phyloP scores from a whole-genome alignment of 1,139 yeast species.

The Pichia sp. region DNA sequence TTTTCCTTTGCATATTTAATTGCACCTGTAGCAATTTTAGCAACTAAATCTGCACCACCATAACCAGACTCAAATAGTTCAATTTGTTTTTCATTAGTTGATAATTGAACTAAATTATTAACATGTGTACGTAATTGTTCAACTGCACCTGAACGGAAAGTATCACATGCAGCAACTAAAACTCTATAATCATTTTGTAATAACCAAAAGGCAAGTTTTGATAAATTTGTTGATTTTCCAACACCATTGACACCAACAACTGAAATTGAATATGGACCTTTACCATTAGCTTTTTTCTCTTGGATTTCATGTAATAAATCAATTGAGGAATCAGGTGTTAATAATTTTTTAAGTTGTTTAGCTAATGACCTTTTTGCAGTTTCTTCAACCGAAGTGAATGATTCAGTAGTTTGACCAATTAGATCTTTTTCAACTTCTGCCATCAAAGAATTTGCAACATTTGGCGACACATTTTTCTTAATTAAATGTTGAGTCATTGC shows the following conservation, averaged over 20 bases:
- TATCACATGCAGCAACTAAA: conserved; percentile 93
- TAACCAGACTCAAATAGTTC: conserved; percentile 92
- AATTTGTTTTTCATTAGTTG: conserved; percentile 45
- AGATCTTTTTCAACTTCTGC: conserved; percentile 53
- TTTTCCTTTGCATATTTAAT: conserved; percentile 65
- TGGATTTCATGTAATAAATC: conserved; percentile 83
- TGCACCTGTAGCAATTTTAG: conserved; percentile 92
- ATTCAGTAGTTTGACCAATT: conserved; percentile 59
- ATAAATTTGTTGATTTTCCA: conserved; percentile 92
- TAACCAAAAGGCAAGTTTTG: conserved; percentile 93
- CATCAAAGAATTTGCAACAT: conserved; percentile 52
- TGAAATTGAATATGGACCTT: conserved; percentile 81
- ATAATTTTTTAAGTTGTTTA: conserved; percentile 69
- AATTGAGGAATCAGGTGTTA: conserved; percentile 90
- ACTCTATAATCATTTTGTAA: conserved; percentile 84
- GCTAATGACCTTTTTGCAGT: conserved; percentile 63
- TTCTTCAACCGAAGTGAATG: conserved; percentile 56
- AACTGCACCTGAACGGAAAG: conserved; percentile 96
- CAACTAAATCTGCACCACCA: conserved; percentile 91
- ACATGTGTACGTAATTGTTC: conserved; percentile 95
- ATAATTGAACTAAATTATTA: conserved; percentile 63
- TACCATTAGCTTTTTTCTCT: conserved; percentile 34
- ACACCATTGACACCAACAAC: conserved; percentile 98
- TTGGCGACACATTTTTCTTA: conserved; percentile 48
- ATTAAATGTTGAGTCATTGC: conserved; percentile 44